phyloP scores from a whole-genome alignment of 805 yeast genomes.

The Metschnikowia continentalis region DNA sequence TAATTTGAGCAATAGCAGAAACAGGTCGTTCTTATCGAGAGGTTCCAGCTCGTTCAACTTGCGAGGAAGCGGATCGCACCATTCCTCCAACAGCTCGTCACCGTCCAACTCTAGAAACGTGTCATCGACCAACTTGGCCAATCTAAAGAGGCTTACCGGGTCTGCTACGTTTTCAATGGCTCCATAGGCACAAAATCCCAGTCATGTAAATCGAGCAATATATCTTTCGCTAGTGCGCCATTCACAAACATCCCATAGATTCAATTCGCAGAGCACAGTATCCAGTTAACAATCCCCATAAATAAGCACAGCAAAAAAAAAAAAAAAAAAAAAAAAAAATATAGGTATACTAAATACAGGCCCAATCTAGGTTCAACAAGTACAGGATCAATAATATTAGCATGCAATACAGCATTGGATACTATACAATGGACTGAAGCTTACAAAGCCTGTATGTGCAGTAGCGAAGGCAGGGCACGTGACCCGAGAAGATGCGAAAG shows the following conservation, averaged over 20 bases:
- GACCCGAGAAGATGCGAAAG: neutral
- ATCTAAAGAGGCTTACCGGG: conserved; percentile 8
- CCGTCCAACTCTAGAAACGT: conserved; percentile 77
- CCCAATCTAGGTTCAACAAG: too few species aligned
- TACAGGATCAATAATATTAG: too few species aligned
- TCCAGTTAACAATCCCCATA: too few species aligned
- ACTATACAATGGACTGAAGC: neutral
- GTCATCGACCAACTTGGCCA: conserved; percentile 39
- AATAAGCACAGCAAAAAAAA: too few species aligned
- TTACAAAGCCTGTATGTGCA: neutral
- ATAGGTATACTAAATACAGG: too few species aligned
- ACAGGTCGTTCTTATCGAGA: conserved; percentile 22
- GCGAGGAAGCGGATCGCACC: conserved; percentile 17
- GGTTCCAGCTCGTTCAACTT: conserved; percentile 25
- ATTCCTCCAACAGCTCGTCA: conserved; percentile 32
- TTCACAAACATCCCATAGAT: too few species aligned
- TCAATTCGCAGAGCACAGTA: too few species aligned
- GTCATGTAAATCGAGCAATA: too few species aligned
- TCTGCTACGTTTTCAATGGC: conserved; percentile 16
- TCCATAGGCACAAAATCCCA: neutral
- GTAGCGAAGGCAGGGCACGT: neutral
- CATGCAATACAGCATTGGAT: too few species aligned
- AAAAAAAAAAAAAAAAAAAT: too few species aligned
- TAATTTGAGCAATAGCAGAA: conserved; percentile 8
- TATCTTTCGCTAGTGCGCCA: too few species aligned